A percentile compares a stretch with the other conserved stretches of the same genome.
phyloP scores from a whole-genome alignment of 2,329 filamentous ascomycete species.

The Diaporthe nobilis region DNA sequence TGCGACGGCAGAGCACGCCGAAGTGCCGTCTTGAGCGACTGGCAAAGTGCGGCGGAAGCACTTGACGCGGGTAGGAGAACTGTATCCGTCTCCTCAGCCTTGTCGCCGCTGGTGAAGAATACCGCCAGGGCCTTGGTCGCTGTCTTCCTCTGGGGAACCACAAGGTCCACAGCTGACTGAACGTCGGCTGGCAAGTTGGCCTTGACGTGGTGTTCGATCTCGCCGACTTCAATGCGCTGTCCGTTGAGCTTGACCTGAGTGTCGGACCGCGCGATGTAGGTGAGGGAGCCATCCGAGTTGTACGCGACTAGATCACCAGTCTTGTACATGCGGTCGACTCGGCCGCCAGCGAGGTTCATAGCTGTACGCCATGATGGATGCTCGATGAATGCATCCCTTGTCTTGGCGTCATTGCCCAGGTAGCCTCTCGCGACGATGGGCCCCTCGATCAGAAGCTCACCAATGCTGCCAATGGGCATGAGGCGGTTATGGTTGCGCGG shows the following conservation, averaged over 20 bases:
- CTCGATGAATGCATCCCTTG: neutral
- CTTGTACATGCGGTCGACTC: constrained; percentile 51
- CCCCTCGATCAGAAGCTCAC: constrained; percentile 31
- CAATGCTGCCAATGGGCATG: constrained; percentile 3
- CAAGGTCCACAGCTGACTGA: constrained; percentile 20
- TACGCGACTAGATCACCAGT: constrained; percentile 59
- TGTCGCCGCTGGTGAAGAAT: constrained; percentile 45
- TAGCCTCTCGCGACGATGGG: constrained; percentile 11
- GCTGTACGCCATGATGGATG: neutral
- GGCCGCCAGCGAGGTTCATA: neutral
- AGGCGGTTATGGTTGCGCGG: neutral
- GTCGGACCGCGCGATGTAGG: constrained; percentile 56
- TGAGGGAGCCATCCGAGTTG: constrained; percentile 51
- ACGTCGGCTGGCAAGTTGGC: constrained; percentile 7
- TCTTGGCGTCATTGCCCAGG: neutral
- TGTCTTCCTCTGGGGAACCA: constrained; percentile 3
- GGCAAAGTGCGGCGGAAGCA: neutral
- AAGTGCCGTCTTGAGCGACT: constrained; percentile 12
- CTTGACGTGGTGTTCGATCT: constrained; percentile 42
- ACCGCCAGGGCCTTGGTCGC: constrained; percentile 56
- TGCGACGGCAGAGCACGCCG: constrained; percentile 6
- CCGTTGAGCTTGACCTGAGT: constrained; percentile 68
- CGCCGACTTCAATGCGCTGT: constrained; percentile 60
- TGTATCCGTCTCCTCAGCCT: constrained; percentile 40
- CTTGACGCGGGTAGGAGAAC: neutral